Evolutionary conservation across 164 flowering plant species (phyloP).

Genomic region (Annona squamosa): DNA sequence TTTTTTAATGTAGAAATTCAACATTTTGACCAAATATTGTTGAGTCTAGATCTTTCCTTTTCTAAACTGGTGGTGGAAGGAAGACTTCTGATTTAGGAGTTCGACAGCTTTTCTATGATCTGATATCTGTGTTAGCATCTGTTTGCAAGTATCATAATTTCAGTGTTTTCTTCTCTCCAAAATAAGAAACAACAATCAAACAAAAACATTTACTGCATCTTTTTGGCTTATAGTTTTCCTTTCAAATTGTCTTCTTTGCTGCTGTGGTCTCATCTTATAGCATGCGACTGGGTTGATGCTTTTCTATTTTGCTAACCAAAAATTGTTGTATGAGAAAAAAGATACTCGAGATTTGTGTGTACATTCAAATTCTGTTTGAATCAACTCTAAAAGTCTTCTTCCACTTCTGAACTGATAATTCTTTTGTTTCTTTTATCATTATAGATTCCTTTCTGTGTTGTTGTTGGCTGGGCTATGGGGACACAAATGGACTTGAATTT

Average conservation of each 20-base stretch:
- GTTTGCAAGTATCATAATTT: too few relatives aligned
- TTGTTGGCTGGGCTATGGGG: constrained; percentile 69
- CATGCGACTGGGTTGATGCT: neutral
- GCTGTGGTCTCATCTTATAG: neutral
- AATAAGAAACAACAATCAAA: too few relatives aligned
- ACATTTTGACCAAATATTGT: neutral
- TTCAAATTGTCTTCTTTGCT: neutral
- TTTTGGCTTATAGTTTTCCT: neutral
- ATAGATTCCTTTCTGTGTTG: constrained; percentile 80
- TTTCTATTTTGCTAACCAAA: neutral
- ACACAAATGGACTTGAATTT: constrained; percentile 65
- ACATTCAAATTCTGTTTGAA: neutral
- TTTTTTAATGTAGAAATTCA: neutral
- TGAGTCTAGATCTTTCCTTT: neutral
- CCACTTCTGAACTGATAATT: neutral
- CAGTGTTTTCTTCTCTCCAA: too few relatives aligned
- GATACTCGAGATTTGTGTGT: neutral
- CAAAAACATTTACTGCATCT: too few relatives aligned
- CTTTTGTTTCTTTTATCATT: constrained; percentile 7
- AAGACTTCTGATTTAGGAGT: too few relatives aligned
- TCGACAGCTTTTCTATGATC: too few relatives aligned
- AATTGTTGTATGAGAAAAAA: neutral
- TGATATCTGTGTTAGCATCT: too few relatives aligned
- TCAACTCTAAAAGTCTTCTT: neutral
- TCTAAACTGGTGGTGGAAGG: too few relatives aligned